These are phyloP conservation scores for Xylaria sp. DNA, from an alignment of 2,329 filamentous ascomycete species.

Conservation along the genomic window DNA sequence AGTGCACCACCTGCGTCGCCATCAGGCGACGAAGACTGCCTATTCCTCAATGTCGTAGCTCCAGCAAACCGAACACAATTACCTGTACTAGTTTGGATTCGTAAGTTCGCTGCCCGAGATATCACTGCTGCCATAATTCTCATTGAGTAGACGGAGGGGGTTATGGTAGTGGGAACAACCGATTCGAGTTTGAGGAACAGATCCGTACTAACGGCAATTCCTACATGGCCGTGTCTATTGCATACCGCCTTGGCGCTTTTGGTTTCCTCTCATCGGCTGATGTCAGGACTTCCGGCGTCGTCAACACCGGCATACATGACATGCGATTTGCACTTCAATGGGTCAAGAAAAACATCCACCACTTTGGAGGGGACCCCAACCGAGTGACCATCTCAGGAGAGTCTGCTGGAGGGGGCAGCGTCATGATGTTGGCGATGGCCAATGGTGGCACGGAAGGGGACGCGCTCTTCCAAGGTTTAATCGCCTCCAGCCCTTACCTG, in stretches of 20 bases:
- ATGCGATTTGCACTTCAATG: constrained; percentile 62
- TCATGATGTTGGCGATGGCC: constrained; percentile 60
- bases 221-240: constrained; percentile 56
- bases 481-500: constrained; percentile 60
- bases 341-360: constrained; percentile 62
- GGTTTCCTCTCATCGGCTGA: constrained; percentile 62
- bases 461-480: constrained; percentile 58
- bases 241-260: constrained; percentile 57
- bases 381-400: constrained; percentile 67
- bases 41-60: constrained; percentile 60
- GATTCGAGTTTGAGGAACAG: constrained; percentile 43
- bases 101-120: constrained; percentile 38
- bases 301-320: constrained; percentile 62
- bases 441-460: constrained; percentile 57
- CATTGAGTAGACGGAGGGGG: constrained; percentile 57
- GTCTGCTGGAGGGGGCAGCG: constrained; percentile 63
- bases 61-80: constrained; percentile 50
- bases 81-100: constrained; percentile 62
- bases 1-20: constrained; percentile 18
- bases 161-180: constrained; percentile 50
- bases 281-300: constrained; percentile 51
- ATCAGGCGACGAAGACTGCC: constrained; percentile 58
- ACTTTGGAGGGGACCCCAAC: constrained; percentile 63
- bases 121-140: constrained; percentile 20
- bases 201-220: constrained; percentile 55